A percentile compares a stretch with the other conserved stretches of the same genome.
These are phyloP conservation scores for Recurvomyces mirabilis DNA, from an alignment of 495 filamentous ascomycete genomes.

Conservation along the genomic window DNA sequence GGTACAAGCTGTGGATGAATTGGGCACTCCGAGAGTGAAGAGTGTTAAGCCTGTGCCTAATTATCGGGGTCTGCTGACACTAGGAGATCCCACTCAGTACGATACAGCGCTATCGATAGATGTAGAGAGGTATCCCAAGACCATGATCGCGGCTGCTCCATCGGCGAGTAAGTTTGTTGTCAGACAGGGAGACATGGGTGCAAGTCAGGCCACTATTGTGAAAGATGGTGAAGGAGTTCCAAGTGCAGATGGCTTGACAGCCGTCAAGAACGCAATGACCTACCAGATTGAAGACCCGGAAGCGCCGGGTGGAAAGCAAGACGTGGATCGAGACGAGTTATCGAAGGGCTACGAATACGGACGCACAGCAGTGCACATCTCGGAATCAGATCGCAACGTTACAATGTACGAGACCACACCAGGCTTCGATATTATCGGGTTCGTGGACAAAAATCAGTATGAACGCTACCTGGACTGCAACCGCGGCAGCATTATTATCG, in stretches of 20 bases:
- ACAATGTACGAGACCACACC: slow-evolving; percentile 68
- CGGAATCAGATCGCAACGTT: slow-evolving; percentile 67
- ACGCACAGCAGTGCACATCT: slow-evolving; percentile 80
- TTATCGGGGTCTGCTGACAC: slow-evolving; percentile 68
- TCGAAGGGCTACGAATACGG: slow-evolving; percentile 94
- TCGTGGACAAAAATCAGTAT: slow-evolving; percentile 39
- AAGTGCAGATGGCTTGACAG: slow-evolving; percentile 40
- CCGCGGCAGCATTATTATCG: slow-evolving; percentile 59
- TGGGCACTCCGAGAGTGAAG: slow-evolving; percentile 70
- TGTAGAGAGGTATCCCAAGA: slow-evolving; percentile 82
- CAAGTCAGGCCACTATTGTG: slow-evolving; percentile 36
- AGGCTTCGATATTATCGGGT: slow-evolving; percentile 72
- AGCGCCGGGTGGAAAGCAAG: slow-evolving; percentile 66
- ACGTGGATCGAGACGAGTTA: slow-evolving; percentile 72
- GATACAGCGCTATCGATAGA: slow-evolving; percentile 71
- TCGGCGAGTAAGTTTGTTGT: slow-evolving; percentile 65
- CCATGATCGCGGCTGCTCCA: slow-evolving; percentile 58
- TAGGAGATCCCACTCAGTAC: slow-evolving; percentile 66
- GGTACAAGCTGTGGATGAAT: slow-evolving; percentile 66
- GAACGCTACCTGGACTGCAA: slow-evolving; percentile 79
- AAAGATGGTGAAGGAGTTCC: slow-evolving; percentile 35
- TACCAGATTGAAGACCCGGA: slow-evolving; percentile 71
- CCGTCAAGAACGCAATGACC: slow-evolving; percentile 57
- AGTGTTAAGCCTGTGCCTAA: slow-evolving; percentile 54
- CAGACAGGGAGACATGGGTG: slow-evolving; percentile 37